These are phyloP conservation scores for Trichosporon faecale DNA, from an alignment of 1,284 basidiomycete species.

Conservation along the genomic window DNA sequence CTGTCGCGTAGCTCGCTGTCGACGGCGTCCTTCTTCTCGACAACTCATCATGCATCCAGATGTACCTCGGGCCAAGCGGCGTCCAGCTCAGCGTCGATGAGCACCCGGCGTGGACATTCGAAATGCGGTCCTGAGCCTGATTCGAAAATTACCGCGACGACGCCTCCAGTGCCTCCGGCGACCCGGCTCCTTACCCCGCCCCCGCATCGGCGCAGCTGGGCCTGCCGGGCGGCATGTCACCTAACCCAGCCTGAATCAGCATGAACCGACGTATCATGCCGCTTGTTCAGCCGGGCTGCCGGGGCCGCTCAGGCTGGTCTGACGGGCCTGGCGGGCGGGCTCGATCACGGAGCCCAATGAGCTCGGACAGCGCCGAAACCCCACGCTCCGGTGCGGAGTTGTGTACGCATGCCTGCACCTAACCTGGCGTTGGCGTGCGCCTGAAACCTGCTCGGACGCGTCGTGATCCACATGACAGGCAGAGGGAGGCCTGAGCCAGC, in stretches of 20 bases:
- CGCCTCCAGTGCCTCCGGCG: no score
- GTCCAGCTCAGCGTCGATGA: neutral
- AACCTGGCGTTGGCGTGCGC: neutral
- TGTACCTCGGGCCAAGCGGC: neutral
- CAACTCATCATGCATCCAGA: neutral
- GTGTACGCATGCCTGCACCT: neutral
- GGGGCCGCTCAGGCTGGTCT: neutral
- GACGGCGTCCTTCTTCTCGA: neutral
- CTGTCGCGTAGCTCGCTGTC: neutral
- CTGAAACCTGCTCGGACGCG: neutral
- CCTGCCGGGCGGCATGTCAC: no score
- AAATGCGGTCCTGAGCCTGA: neutral
- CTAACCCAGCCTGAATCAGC: neutral
- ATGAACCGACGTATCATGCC: neutral
- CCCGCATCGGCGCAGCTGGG: neutral
- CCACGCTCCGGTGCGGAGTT: neutral
- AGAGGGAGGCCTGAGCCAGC: neutral
- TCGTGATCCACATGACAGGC: neutral
- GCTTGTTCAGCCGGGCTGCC: neutral
- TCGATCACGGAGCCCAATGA: neutral
- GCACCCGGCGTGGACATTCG: neutral
- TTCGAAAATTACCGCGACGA: neutral
- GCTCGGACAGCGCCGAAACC: neutral
- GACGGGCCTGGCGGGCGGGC: neutral
- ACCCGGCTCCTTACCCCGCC: neutral